Evolutionary conservation across 2,329 filamentous ascomycete species (phyloP).

Genomic region (Rhinocladiella similis): DNA sequence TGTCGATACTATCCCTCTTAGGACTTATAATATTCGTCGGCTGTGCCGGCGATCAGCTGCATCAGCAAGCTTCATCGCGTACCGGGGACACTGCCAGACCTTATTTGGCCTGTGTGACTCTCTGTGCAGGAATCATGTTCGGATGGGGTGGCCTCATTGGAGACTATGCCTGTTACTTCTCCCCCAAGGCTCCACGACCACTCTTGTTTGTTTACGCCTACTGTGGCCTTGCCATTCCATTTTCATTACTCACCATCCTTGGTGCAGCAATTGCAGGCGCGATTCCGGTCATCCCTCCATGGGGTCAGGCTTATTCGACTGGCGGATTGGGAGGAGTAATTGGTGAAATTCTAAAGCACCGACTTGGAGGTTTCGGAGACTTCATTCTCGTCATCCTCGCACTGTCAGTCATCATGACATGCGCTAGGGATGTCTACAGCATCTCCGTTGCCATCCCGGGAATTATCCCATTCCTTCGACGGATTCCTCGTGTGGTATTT

Average conservation of each 20-base stretch:
- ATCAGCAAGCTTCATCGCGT: constrained; percentile 35
- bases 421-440: constrained; percentile 44
- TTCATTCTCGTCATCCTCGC: constrained; percentile 60
- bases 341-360: constrained; percentile 63
- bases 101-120: neutral
- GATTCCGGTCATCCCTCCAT: constrained; percentile 48
- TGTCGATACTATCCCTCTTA: constrained; percentile 25
- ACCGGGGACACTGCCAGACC: constrained; percentile 40
- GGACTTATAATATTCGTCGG: constrained; percentile 25
- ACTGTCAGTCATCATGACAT: constrained; percentile 63
- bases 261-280: constrained; percentile 65
- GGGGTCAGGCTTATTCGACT: constrained; percentile 56
- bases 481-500: neutral
- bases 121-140: neutral
- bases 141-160: neutral
- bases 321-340: constrained; percentile 51
- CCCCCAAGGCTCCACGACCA: neutral
- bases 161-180: constrained; percentile 3
- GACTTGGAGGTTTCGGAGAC: constrained; percentile 59
- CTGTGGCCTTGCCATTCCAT: constrained; percentile 55
- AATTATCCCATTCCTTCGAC: neutral
- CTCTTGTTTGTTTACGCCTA: neutral
- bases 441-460: neutral
- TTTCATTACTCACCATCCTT: constrained; percentile 61
- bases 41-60: constrained; percentile 22